Evolutionary conservation across 108 stramenopile genomes (phyloP).

Genomic region (Cafeteria roenbergensis): DNA sequence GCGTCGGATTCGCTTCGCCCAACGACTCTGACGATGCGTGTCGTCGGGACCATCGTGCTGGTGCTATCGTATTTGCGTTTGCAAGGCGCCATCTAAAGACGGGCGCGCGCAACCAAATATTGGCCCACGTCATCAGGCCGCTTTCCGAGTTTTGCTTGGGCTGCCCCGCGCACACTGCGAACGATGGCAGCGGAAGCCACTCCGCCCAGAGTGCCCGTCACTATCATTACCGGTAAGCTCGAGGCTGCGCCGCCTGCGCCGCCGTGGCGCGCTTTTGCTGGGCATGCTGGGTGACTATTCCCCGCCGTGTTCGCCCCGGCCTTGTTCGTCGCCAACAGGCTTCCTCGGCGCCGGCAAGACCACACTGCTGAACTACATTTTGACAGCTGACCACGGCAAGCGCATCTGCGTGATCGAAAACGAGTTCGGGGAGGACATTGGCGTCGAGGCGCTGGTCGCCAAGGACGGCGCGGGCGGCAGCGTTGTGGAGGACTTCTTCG

Average conservation of each 20-base stretch:
- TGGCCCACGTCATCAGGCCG: too few relatives aligned
- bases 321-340: too few relatives aligned
- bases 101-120: too few relatives aligned
- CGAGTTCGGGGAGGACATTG: slow-evolving; percentile 19
- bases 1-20: not conserved
- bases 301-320: slow-evolving; percentile 29
- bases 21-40: not conserved
- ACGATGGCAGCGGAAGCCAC: not conserved
- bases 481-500: slow-evolving; percentile 26
- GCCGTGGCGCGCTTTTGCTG: not conserved
- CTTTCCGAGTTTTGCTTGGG: not conserved
- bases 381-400: slow-evolving; percentile 14
- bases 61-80: not conserved
- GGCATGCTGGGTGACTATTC: not conserved
- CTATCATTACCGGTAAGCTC: not conserved
- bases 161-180: not conserved
- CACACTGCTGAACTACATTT: slow-evolving; percentile 21
- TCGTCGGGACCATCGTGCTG: not conserved
- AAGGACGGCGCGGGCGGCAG: slow-evolving; percentile 19
- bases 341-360: slow-evolving; percentile 41
- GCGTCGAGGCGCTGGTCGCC: slow-evolving; percentile 15
- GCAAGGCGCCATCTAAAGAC: not conserved
- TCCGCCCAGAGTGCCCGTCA: not conserved
- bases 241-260: not conserved
- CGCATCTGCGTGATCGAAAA: slow-evolving; percentile 23